Base-by-base conservation (phyloP, 2,329 filamentous ascomycete genomes). In the Sclerotinia spermophila region DNA sequence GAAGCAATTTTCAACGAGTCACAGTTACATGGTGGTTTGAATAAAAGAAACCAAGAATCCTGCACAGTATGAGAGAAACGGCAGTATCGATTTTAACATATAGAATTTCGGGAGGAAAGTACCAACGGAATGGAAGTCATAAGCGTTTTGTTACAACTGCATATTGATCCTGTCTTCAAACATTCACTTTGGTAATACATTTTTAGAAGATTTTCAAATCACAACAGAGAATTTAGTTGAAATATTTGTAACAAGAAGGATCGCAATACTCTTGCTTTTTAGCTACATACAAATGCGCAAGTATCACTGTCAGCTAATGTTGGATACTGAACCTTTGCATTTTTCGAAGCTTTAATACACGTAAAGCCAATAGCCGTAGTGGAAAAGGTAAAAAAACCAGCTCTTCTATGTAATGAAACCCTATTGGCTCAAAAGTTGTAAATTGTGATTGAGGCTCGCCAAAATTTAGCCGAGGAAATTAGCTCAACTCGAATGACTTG, bases 151-250 rank as follows among this genome's bases (percentile, higher is more conserved):
- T 17, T 4, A 27, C 48, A 27, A 27, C 8, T 17, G n/a, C 3
- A 27, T 53, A 0, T 8, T 27, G 13, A 53, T 53, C n/a, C 4
- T 53, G 13, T 30, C 4, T 27, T 53, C 5, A 15, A 7, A 15
- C 13, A 15, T 15, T 17, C 27, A 1, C 13, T 3, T 30, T 17
- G 1, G 15, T 17, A 2, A 8, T 27, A 2, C 1, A 3, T 27
- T 0, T 30, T 17, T 1, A 53, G 5, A 27, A 53, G 13, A 53
- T 2, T 53, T 3, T 3, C n/a, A 27, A 3, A 0, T 17, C 6
- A 17, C 2, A 7, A 27, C 13, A 27, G n/a, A 30, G 27, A 53
- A 3, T 6, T 6, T 17, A n/a, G 13, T 27, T 2, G 3, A n/a
- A 1, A n/a, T 4, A 51, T n/a, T 51, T 5, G 15, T 13, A 7